A percentile compares a stretch with the other conserved stretches of the same genome.
Conservation (phyloP, 345 rosid genomes). For the Aquilaria malaccensis region DNA sequence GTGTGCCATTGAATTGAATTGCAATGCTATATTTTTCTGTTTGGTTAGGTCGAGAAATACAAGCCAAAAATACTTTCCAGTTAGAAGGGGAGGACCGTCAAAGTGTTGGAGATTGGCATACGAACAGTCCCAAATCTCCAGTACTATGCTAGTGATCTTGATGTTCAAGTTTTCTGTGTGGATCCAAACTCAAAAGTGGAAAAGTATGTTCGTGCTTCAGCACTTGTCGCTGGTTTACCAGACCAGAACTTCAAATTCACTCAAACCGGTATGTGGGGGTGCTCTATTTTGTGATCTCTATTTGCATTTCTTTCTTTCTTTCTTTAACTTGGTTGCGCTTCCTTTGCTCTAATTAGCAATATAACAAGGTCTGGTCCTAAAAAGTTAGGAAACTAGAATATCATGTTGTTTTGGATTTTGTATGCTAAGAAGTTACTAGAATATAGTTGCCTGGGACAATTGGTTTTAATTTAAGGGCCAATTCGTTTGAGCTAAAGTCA, state of each 20-base stretch:
- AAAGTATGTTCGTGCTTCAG: constrained; percentile 53
- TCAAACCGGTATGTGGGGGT: constrained; percentile 48
- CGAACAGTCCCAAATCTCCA: constrained; percentile 86
- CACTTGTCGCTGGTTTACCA: constrained; percentile 55
- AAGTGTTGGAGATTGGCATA: constrained; percentile 73
- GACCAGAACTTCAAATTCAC: constrained; percentile 47
- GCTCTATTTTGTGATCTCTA: neutral
- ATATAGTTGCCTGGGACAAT: too few species aligned
- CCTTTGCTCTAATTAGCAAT: neutral
- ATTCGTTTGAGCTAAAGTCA: too few species aligned
- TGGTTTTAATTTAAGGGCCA: too few species aligned
- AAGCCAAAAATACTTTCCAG: constrained; percentile 48
- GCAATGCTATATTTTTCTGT: constrained; percentile 2
- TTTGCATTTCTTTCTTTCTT: neutral
- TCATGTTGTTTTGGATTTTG: too few species aligned
- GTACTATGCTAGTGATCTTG: constrained; percentile 42
- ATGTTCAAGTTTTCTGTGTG: constrained; percentile 51
- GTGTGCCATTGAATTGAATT: neutral
- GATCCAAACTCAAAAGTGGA: constrained; percentile 82
- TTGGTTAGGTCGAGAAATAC: constrained; percentile 50
- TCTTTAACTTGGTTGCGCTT: neutral
- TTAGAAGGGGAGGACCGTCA: constrained; percentile 52
- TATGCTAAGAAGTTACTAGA: too few species aligned
- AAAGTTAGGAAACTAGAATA: too few species aligned
- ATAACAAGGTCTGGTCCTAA: too few species aligned